Percentiles rank a stretch among this genome's conserved stretches.
Evolutionary conservation across 805 yeast genomes (phyloP).

Genomic region (Kluyveromyces wickerhamii): DNA sequence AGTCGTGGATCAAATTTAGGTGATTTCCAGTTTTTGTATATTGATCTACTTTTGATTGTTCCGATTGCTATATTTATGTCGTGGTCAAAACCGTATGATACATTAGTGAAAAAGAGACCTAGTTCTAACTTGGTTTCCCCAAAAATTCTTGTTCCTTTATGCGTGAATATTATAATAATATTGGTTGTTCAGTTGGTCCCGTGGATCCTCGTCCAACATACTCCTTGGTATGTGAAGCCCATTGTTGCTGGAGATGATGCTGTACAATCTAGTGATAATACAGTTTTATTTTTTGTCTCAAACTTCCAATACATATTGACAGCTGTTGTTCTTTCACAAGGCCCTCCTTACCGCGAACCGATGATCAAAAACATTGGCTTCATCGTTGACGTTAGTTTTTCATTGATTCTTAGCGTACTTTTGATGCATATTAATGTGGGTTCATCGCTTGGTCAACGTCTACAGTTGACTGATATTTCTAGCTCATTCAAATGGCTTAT

Average conservation of each 20-base stretch:
- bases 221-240: slow-evolving; percentile 75
- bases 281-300: slow-evolving; percentile 70
- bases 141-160: slow-evolving; percentile 72
- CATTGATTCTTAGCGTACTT: slow-evolving; percentile 41
- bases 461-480: slow-evolving; percentile 67
- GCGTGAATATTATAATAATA: slow-evolving; percentile 66
- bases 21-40: slow-evolving; percentile 92
- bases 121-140: slow-evolving; percentile 90
- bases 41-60: slow-evolving; percentile 80
- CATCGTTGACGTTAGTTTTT: slow-evolving; percentile 46
- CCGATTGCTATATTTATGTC: slow-evolving; percentile 97
- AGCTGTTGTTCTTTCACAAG: slow-evolving; percentile 79
- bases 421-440: slow-evolving; percentile 50
- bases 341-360: slow-evolving; percentile 88
- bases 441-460: slow-evolving; percentile 51
- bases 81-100: slow-evolving; percentile 76
- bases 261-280: slow-evolving; percentile 84
- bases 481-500: slow-evolving; percentile 43
- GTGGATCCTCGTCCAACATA: slow-evolving; percentile 53
- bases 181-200: slow-evolving; percentile 56
- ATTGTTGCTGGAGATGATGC: slow-evolving; percentile 73
- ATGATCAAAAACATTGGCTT: slow-evolving; percentile 63
- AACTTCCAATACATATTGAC: slow-evolving; percentile 84
- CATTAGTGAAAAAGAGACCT: slow-evolving; percentile 66
- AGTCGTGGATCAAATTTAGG: slow-evolving; percentile 88